Evolutionary conservation across 176 grass and related monocot species (phyloP).

Genomic region (Aegilops bicornis): DNA sequence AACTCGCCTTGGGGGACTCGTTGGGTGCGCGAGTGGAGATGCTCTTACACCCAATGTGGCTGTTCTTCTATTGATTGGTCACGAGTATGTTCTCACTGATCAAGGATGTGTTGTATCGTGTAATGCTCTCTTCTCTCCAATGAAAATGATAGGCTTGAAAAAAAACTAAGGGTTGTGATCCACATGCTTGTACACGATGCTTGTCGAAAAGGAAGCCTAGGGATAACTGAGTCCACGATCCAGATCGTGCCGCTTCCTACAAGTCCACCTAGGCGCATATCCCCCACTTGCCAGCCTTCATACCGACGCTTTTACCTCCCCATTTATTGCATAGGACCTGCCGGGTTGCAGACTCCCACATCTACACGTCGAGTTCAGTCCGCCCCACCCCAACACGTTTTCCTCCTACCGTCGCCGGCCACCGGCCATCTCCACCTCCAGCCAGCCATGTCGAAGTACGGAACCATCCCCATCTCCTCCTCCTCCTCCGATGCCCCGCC

Average conservation of each 20-base stretch:
- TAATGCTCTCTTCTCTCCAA: no score
- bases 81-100: no score
- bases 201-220: no score
- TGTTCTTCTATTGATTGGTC: no score
- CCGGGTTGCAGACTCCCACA: neutral
- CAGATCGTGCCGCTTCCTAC: neutral
- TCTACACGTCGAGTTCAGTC: constrained; percentile 4
- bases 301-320: neutral
- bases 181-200: no score
- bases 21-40: no score
- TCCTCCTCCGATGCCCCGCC: constrained; percentile 33
- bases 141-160: no score
- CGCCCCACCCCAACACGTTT: neutral
- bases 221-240: neutral
- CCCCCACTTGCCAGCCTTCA: neutral
- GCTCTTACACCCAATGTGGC: no score
- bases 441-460: constrained; percentile 79
- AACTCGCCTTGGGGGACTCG: no score
- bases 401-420: constrained; percentile 7
- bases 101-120: no score
- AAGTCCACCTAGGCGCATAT: neutral
- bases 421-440: neutral
- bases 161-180: no score
- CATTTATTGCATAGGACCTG: constrained; percentile 18
- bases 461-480: constrained; percentile 69